Conservation (phyloP, 176 grass and related monocot species). For the Guadua angustifolia region DNA sequence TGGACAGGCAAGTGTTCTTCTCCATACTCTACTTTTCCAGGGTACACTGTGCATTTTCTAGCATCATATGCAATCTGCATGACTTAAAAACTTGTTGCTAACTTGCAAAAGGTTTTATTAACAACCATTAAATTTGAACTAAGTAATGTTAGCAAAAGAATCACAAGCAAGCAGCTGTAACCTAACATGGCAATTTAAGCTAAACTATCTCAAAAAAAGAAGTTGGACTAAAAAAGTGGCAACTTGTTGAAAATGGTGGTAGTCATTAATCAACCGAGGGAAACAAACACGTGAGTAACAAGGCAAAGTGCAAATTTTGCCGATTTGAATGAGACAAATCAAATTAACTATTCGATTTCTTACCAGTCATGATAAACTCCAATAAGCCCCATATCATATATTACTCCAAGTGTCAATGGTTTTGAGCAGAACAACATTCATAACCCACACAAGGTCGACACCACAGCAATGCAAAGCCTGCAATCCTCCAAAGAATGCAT, state of each 20-base stretch:
- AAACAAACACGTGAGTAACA: neutral
- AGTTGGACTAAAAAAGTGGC: neutral
- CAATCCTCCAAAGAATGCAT: slow-evolving; percentile 85
- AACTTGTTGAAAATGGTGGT: slow-evolving; percentile 3
- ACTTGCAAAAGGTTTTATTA: slow-evolving; percentile 8
- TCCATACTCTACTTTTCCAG: too few species aligned
- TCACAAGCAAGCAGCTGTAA: neutral
- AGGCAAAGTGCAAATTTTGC: neutral
- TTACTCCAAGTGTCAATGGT: slow-evolving; percentile 73
- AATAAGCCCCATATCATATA: slow-evolving; percentile 88
- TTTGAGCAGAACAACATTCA: slow-evolving; percentile 89
- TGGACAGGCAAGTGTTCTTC: too few species aligned
- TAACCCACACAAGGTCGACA: slow-evolving; percentile 86
- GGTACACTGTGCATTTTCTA: too few species aligned
- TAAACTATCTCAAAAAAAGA: slow-evolving; percentile 4
- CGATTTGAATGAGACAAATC: neutral
- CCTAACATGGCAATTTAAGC: neutral
- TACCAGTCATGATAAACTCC: slow-evolving; percentile 98
- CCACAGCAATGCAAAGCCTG: slow-evolving; percentile 65
- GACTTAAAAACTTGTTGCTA: neutral
- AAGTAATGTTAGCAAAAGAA: neutral
- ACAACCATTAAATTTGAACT: neutral
- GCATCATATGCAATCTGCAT: neutral
- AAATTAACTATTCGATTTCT: slow-evolving; percentile 2
- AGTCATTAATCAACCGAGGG: neutral